These are phyloP conservation scores for Mycena pura DNA, from an alignment of 768 basidiomycete genomes.

Conservation along the genomic window DNA sequence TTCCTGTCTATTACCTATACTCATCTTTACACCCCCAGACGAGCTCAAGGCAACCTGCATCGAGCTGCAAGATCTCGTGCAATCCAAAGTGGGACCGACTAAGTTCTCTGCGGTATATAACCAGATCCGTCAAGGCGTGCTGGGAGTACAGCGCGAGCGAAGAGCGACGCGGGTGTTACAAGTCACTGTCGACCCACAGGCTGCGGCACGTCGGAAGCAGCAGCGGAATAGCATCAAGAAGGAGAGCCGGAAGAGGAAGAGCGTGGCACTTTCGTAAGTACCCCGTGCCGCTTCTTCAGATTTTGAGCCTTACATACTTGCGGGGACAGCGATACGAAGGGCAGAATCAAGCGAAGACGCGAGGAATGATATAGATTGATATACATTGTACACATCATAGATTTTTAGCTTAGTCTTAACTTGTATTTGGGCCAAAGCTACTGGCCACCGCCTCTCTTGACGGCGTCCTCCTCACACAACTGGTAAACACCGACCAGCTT, in stretches of 20 bases:
- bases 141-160: constrained; percentile 73
- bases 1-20: background rate
- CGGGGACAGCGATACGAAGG: constrained; percentile 52
- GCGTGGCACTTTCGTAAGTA: constrained; percentile 63
- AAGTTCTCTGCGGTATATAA: constrained; percentile 83
- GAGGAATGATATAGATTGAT: constrained; percentile 33
- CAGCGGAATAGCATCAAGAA: constrained; percentile 80
- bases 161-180: constrained; percentile 66
- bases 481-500: constrained; percentile 59
- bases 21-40: constrained; percentile 50
- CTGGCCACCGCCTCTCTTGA: constrained; percentile 29
- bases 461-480: constrained; percentile 61
- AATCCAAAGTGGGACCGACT: constrained; percentile 86
- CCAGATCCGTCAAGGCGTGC: constrained; percentile 74
- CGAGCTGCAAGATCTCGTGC: constrained; percentile 89
- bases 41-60: constrained; percentile 81
- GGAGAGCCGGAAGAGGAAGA: constrained; percentile 85
- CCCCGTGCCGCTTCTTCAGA: background rate
- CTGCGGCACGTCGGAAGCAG: constrained; percentile 75
- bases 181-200: constrained; percentile 75
- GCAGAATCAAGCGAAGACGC: constrained; percentile 53
- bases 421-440: background rate
- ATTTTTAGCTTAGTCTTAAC: constrained; percentile 1
- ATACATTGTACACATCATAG: background rate
- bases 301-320: background rate